phyloP scores from a whole-genome alignment of 1,284 basidiomycete genomes.

The Austropuccinia psidii region DNA sequence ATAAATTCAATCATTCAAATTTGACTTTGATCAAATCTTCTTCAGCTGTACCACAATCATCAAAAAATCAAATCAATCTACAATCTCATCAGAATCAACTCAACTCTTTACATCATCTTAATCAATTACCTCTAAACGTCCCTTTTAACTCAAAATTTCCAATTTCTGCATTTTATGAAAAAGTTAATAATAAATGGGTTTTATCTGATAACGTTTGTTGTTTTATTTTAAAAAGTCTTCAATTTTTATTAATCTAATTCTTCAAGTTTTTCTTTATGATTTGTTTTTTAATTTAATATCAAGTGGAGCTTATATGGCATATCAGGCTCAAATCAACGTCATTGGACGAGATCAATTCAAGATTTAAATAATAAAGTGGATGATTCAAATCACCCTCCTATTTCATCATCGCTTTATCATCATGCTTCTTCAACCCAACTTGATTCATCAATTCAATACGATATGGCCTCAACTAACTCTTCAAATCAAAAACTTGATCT shows the following conservation, averaged over 20 bases:
- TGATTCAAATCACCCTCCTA: background rate
- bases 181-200: slow-evolving; percentile 17
- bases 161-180: slow-evolving; percentile 21
- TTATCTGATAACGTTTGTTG: slow-evolving; percentile 28
- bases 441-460: background rate
- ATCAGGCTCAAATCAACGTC: slow-evolving; percentile 12
- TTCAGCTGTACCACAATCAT: background rate
- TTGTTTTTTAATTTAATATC: too few relatives aligned
- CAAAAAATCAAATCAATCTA: background rate
- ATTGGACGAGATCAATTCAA: slow-evolving; percentile 11
- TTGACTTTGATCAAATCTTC: too few relatives aligned
- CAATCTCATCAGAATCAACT: background rate
- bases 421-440: background rate
- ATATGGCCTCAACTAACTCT: background rate
- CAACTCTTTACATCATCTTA: background rate
- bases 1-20: too few relatives aligned
- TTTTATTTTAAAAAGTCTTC: background rate
- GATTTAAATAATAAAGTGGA: background rate
- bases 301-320: slow-evolving; percentile 32
- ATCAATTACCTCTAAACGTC: background rate
- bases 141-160: slow-evolving; percentile 3
- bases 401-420: background rate
- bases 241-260: background rate
- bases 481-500: slow-evolving; percentile 28
- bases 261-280: background rate